phyloP scores from a whole-genome alignment of 2,329 filamentous ascomycete species.

The Alternaria arborescens region DNA sequence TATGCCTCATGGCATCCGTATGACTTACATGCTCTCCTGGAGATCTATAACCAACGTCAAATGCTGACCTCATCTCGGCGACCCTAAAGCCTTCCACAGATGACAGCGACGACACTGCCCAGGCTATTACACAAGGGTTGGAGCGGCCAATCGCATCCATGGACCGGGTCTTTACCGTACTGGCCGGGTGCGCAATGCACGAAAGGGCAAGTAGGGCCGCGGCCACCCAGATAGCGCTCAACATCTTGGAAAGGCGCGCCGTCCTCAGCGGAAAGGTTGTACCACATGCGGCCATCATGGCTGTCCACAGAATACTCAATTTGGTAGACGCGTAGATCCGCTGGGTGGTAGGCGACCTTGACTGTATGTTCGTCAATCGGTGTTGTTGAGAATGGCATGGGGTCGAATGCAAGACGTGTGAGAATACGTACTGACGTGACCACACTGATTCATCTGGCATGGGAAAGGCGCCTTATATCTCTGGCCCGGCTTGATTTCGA shows the following conservation, averaged over 20 bases:
- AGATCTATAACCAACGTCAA: background rate
- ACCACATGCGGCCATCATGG: constrained; percentile 5
- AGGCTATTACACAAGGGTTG: background rate
- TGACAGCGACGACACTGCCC: constrained; percentile 1
- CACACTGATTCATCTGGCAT: constrained; percentile 1
- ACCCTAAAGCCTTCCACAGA: background rate
- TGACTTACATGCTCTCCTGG: too few relatives aligned
- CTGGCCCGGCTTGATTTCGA: background rate
- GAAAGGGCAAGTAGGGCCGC: constrained; percentile 4
- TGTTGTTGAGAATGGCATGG: background rate
- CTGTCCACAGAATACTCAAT: constrained; percentile 9
- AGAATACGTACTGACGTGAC: constrained; percentile 3
- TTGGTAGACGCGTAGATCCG: constrained; percentile 4
- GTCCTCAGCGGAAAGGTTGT: constrained; percentile 10
- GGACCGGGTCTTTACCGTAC: constrained; percentile 6
- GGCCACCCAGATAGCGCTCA: constrained; percentile 4
- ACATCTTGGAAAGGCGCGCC: constrained; percentile 6
- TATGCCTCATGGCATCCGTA: background rate
- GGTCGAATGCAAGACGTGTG: background rate
- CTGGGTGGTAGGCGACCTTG: constrained; percentile 6
- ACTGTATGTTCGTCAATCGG: background rate
- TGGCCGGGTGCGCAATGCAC: constrained; percentile 2
- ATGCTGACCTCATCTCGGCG: background rate
- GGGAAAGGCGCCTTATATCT: background rate
- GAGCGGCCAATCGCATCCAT: constrained; percentile 9